Evolutionary conservation across 1,284 basidiomycete species (phyloP).

Genomic region (Pyrrhoderma lamaoense): DNA sequence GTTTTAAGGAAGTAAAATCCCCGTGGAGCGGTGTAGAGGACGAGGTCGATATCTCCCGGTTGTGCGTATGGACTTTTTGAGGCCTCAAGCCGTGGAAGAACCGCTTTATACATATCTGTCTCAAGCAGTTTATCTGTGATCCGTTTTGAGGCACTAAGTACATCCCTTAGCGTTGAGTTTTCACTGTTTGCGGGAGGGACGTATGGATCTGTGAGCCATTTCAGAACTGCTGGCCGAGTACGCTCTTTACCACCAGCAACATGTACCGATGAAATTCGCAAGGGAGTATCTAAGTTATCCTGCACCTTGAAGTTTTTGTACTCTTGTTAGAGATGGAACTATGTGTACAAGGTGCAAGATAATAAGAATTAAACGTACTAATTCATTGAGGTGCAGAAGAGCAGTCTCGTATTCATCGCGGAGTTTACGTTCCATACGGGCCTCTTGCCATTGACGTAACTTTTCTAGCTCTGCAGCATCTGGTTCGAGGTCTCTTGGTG

Average conservation of each 20-base stretch:
- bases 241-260: constrained; percentile 69
- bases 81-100: constrained; percentile 69
- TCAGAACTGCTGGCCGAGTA: constrained; percentile 78
- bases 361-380: constrained; percentile 41
- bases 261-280: constrained; percentile 69
- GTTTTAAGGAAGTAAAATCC: constrained; percentile 79
- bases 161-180: constrained; percentile 47
- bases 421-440: constrained; percentile 57
- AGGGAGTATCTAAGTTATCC: constrained; percentile 49
- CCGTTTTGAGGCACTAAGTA: constrained; percentile 60
- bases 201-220: constrained; percentile 62
- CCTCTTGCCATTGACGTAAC: constrained; percentile 61
- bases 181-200: constrained; percentile 20
- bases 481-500: constrained; percentile 50
- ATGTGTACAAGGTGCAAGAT: neutral
- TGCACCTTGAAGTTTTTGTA: constrained; percentile 44
- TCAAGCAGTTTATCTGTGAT: constrained; percentile 58
- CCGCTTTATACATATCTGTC: constrained; percentile 69
- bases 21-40: constrained; percentile 73
- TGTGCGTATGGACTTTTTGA: constrained; percentile 50
- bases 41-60: constrained; percentile 76
- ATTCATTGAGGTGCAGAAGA: constrained; percentile 56
- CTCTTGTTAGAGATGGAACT: neutral
- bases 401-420: constrained; percentile 74
- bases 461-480: constrained; percentile 39